Evolutionary conservation across 768 basidiomycete genomes (phyloP), one percentile per base, ranked within the genome.

Genomic region (Trametopsis cervina): DNA sequence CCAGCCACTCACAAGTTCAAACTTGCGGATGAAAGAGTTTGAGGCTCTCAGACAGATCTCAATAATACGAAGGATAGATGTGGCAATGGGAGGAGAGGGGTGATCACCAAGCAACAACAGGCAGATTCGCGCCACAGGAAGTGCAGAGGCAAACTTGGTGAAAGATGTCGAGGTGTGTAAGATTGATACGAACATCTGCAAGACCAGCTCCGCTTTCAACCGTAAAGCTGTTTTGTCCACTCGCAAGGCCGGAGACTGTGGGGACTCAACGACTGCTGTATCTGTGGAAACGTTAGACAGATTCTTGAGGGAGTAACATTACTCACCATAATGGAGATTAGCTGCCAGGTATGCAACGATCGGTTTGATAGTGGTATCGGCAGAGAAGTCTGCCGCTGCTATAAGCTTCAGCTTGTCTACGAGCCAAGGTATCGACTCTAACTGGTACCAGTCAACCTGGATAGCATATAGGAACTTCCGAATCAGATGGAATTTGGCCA

Each of bases 1-100:
- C 85, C 91, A 95, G 7, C 93, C 93, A 44, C 83, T 83, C 29
- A 88, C 81, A 1, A 86, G 68, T 61, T 94, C 92, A 55, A 95
- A 91, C 56, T 88, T 91, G 47, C 84, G 73, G 40, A 69, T 75
- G 67, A 93, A 96, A 2, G 81, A 76, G 9, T 74, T 59, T 0
- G 81, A 80, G 23, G 70, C 63, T 13, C 64, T 65, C 23, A 83
- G 69, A 49, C 81, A 75, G 45, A 82, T 69, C 2, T 70, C 69
- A 7, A 89, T 72, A 17, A 92, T 65, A 1, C 64, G 64, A 1
- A 90, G 68, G 35, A 89, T 71, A 53, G 81, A 76, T 22, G 75
- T 69, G 10, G 77, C 76, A 38, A 84, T 74, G 27, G 69, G 60
- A 10, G 76, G 57, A 0, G 86, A 68, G 0, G 92, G 89, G n/a